Evolutionary conservation across 345 rosid species (phyloP).

Genomic region (Draba incana): DNA sequence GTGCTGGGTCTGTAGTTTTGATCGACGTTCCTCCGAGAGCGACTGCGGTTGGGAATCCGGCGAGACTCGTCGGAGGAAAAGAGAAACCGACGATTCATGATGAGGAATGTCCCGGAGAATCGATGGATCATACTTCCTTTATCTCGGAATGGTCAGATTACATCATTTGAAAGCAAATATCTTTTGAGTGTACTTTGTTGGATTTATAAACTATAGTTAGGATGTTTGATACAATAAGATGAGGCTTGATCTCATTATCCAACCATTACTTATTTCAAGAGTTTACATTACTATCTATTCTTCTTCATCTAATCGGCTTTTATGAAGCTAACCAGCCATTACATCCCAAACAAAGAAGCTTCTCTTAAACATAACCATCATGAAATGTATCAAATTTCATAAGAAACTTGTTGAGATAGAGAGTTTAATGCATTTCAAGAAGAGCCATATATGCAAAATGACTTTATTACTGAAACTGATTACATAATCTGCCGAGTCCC

Average conservation of each 20-base stretch:
- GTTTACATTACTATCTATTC: not conserved
- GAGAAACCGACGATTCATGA: conserved; percentile 57
- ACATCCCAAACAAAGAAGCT: too few species aligned
- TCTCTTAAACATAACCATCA: too few species aligned
- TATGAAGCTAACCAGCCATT: too few species aligned
- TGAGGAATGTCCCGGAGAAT: conserved; percentile 87
- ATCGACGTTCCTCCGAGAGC: conserved; percentile 76
- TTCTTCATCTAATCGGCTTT: not conserved
- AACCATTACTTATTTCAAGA: not conserved
- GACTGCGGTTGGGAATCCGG: conserved; percentile 95
- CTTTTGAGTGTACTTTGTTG: conserved; percentile 5
- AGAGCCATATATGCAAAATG: too few species aligned
- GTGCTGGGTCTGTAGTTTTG: conserved; percentile 90
- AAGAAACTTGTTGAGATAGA: too few species aligned
- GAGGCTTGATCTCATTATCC: not conserved
- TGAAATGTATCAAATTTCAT: too few species aligned
- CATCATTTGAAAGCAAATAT: conserved; percentile 37
- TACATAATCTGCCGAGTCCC: not conserved
- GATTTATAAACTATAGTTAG: not conserved
- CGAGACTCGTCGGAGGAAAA: conserved; percentile 90
- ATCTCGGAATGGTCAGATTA: conserved; percentile 95
- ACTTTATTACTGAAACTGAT: too few species aligned
- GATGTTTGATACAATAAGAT: conserved; percentile 5
- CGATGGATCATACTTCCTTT: conserved; percentile 97
- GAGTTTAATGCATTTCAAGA: too few species aligned